These are phyloP conservation scores for Aspergillus flavus DNA, from an alignment of 2,329 filamentous ascomycete species.

Conservation along the genomic window DNA sequence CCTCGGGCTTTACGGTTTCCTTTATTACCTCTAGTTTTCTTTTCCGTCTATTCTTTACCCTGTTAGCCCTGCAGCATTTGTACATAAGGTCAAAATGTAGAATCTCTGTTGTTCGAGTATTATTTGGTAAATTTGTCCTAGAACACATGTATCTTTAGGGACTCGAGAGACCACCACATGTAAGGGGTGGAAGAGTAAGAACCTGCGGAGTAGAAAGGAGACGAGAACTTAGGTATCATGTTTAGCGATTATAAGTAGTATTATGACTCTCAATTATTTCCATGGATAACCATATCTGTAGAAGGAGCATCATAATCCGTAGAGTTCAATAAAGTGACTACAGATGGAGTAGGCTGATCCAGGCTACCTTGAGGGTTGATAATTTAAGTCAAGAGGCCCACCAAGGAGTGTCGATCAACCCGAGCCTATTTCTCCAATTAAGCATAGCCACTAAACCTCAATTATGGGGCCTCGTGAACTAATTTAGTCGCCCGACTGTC, in stretches of 20 bases:
- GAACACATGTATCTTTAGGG: not conserved
- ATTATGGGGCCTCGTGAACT: constrained; percentile 14
- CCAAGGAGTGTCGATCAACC: constrained; percentile 17
- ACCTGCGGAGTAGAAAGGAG: no score
- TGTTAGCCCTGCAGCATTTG: constrained; percentile 25
- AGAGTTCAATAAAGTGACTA: not conserved
- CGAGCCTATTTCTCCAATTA: constrained; percentile 10
- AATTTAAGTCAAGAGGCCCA: constrained; percentile 5
- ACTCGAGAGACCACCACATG: not conserved
- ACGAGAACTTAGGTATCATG: not conserved
- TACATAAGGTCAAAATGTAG: constrained; percentile 31
- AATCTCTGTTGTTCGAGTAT: not conserved
- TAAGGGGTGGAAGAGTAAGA: not conserved
- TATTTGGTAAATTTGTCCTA: not conserved
- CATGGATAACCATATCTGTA: not conserved
- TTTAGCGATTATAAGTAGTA: not conserved
- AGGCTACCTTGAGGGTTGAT: not conserved
- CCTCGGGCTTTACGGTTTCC: constrained; percentile 10
- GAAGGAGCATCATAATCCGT: not conserved
- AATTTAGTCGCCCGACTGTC: constrained; percentile 15
- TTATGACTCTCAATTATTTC: not conserved
- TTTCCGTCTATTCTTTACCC: constrained; percentile 8
- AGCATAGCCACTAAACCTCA: constrained; percentile 14
- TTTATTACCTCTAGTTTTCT: constrained; percentile 17
- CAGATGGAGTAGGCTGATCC: not conserved